phyloP scores from a whole-genome alignment of 192 early-diverging fungal genomes.

The Backusella psychrophila region DNA sequence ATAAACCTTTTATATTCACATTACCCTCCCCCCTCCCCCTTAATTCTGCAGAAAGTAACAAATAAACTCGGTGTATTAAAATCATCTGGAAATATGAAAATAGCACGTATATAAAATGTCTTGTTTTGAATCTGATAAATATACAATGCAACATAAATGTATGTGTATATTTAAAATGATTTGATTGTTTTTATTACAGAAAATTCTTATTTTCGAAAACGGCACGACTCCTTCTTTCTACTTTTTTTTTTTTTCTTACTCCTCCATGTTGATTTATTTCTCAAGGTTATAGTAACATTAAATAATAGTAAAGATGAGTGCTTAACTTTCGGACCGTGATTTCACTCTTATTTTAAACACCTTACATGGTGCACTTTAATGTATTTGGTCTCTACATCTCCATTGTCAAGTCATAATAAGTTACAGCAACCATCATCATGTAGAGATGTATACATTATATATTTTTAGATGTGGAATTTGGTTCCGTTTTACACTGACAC shows the following conservation, averaged over 20 bases:
- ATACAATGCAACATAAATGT: background rate
- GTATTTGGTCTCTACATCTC: too few species aligned
- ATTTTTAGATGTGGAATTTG: background rate
- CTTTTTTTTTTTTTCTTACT: too few species aligned
- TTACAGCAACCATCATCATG: background rate
- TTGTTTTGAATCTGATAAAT: too few species aligned
- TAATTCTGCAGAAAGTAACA: background rate
- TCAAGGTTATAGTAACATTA: too few species aligned
- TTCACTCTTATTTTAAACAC: too few species aligned
- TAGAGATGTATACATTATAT: background rate
- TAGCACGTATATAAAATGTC: too few species aligned
- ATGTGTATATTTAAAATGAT: background rate
- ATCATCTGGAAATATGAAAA: background rate
- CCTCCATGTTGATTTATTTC: too few species aligned
- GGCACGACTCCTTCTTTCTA: background rate
- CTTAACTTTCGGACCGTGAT: too few species aligned
- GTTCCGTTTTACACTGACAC: conserved; percentile 4
- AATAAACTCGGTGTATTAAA: background rate
- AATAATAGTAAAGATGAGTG: too few species aligned
- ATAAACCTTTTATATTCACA: background rate
- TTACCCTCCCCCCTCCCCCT: background rate
- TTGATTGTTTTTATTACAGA: background rate
- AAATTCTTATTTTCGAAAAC: background rate
- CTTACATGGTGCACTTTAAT: too few species aligned
- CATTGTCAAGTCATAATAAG: too few species aligned